Evolutionary conservation across 1,284 basidiomycete genomes (phyloP).

Genomic region (Rhodotorula sp.): DNA sequence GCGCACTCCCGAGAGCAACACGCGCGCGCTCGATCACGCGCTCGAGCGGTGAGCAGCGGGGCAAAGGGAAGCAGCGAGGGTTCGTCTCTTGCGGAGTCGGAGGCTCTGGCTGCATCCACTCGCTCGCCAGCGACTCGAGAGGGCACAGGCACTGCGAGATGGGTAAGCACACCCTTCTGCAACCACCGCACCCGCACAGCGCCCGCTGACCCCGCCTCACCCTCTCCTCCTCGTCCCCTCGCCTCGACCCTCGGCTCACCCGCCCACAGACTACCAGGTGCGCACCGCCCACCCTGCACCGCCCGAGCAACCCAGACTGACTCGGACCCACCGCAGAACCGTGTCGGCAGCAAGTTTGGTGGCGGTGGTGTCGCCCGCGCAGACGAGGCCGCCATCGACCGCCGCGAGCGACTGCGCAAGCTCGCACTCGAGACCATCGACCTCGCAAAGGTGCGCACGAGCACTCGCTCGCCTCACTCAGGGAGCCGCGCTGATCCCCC

Average conservation of each 20-base stretch:
- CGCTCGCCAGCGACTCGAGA: too few relatives aligned
- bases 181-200: too few relatives aligned
- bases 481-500: background rate
- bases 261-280: constrained; percentile 12
- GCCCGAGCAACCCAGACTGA: background rate
- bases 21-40: too few relatives aligned
- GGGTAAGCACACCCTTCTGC: too few relatives aligned
- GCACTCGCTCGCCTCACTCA: background rate
- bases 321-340: constrained; percentile 17
- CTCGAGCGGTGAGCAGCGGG: too few relatives aligned
- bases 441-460: constrained; percentile 76
- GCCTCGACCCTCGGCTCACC: background rate
- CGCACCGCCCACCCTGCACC: background rate
- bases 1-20: too few relatives aligned
- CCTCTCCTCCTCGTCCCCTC: background rate
- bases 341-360: constrained; percentile 68
- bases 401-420: constrained; percentile 90
- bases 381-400: constrained; percentile 91
- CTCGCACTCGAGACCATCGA: constrained; percentile 95
- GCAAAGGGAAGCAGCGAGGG: too few relatives aligned
- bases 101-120: too few relatives aligned
- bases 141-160: too few relatives aligned
- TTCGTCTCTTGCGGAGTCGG: too few relatives aligned
- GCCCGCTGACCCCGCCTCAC: too few relatives aligned
- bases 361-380: constrained; percentile 85